Base-by-base conservation (phyloP, 73 alveolate species). In the Paramecium pentaurelia region DNA sequence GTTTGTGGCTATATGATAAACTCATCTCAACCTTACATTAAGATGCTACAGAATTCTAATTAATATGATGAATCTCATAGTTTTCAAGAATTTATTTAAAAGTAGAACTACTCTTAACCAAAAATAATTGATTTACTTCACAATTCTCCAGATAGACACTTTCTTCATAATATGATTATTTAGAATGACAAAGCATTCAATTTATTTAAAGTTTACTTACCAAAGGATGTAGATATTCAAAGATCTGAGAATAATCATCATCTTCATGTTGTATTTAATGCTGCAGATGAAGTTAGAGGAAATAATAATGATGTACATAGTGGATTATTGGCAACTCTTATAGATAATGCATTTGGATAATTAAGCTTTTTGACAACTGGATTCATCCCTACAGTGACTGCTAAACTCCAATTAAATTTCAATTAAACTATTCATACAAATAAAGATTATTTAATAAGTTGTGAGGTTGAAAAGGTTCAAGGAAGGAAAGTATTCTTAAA, bases 261-360 rank as follows among this genome's bases (percentile, higher is more conserved):
- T 7, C 27, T 80, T 10, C 91, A 80, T 49, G 2, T 80, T 7
- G 94, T 89, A 42, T 89, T 89, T 36, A 89, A 77, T 44, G 94
- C 94, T 30, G 32, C 84, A 16, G 86, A 77, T 1, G 37, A 64
- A 16, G 42, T 68, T 8, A 59, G 54, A 49, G 94, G 94, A 4
- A 84, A 89, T 27, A 71, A 40, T 22, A 42, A 70, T 14, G 58
- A 58, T 32, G 92, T 89, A 7, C 91, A 89, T 89, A 73, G 92
- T 20, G 94, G 94, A 4, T 71, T 89, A 45, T 22, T 70, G 36
- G 94, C 94, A 18, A 89, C 94, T 8, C 6, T 89, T 8, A 71
- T 89, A n/a, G 94, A 89, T 73, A 89, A 89, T 51, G 38, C 88
- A 6, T 89, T 45, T 18, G 94, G 94, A 18, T 71, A 89, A 25